Evolutionary conservation across 2,329 filamentous ascomycete species (phyloP).

Genomic region (Albifimbria verrucaria): DNA sequence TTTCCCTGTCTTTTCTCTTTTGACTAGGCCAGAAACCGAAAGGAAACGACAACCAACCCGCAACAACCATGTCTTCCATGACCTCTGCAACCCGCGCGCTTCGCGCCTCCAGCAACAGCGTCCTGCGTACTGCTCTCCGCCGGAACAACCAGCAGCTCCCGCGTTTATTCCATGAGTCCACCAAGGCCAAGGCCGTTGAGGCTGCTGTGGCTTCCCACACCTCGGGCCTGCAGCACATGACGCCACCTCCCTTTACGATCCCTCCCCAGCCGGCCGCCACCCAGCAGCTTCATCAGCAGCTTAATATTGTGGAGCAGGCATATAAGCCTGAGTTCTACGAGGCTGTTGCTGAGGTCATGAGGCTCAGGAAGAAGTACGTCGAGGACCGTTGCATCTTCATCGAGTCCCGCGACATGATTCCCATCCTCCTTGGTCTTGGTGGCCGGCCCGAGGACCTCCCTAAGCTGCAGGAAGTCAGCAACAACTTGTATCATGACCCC

Average conservation of each 20-base stretch:
- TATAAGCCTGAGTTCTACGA: conserved; percentile 20
- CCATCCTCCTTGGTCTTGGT: conserved; percentile 19
- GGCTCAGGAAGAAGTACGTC: conserved; percentile 17
- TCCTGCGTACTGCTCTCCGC: background rate
- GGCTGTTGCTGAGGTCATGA: conserved; percentile 21
- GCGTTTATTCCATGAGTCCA: conserved; percentile 13
- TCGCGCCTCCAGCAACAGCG: background rate
- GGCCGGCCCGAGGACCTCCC: conserved; percentile 21
- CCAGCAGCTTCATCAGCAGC: conserved; percentile 6
- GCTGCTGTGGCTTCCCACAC: conserved; percentile 6
- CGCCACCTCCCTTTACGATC: conserved; percentile 1
- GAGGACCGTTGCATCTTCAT: conserved; percentile 21
- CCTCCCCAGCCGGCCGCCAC: conserved; percentile 2
- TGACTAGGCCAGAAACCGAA: background rate
- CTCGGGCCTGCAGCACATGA: background rate
- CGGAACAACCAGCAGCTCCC: conserved; percentile 12
- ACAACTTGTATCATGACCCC: conserved; percentile 20
- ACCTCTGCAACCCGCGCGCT: background rate
- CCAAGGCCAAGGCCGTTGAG: conserved; percentile 16
- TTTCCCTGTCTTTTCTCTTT: background rate
- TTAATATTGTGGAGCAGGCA: conserved; percentile 17
- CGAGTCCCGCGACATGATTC: conserved; percentile 18
- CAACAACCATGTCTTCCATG: background rate
- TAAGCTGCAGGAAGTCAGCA: conserved; percentile 14
- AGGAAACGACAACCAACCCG: background rate